phyloP scores from a whole-genome alignment of 192 early-diverging fungal species.

The Backusella luteola region DNA sequence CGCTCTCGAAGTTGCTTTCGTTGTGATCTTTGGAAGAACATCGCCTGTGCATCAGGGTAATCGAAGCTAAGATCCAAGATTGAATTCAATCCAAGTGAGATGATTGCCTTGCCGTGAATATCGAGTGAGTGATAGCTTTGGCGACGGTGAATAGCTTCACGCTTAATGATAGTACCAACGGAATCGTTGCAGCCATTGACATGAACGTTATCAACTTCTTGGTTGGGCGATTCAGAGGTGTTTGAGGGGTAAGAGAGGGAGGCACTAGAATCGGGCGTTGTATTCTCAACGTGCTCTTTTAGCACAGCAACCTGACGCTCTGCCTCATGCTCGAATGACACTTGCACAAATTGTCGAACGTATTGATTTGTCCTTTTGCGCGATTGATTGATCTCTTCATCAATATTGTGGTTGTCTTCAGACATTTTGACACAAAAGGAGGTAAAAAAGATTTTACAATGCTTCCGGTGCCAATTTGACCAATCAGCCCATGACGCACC shows the following conservation, averaged over 20 bases:
- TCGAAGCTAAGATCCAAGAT: background rate
- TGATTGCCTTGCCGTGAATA: background rate
- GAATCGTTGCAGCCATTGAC: background rate
- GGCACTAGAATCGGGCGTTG: background rate
- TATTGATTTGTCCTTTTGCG: background rate
- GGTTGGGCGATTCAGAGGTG: background rate
- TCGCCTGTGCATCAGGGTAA: background rate
- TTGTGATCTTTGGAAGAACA: background rate
- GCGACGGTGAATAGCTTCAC: background rate
- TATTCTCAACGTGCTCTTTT: conserved; percentile 6
- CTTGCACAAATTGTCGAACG: background rate
- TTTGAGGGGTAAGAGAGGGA: background rate
- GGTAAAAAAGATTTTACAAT: background rate
- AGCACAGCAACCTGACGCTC: background rate
- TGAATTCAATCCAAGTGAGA: conserved; percentile 4
- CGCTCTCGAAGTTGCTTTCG: background rate
- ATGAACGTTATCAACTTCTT: background rate
- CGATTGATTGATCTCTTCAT: too few relatives aligned
- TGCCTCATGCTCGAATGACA: background rate
- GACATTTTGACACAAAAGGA: background rate
- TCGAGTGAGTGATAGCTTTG: conserved; percentile 7
- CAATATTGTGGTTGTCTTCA: too few relatives aligned
- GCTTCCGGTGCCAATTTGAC: too few relatives aligned
- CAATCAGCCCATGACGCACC: too few relatives aligned
- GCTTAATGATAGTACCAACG: background rate